These are phyloP conservation scores for Alternaria postmessia DNA, from an alignment of 2,329 filamentous ascomycete species.

Conservation along the genomic window DNA sequence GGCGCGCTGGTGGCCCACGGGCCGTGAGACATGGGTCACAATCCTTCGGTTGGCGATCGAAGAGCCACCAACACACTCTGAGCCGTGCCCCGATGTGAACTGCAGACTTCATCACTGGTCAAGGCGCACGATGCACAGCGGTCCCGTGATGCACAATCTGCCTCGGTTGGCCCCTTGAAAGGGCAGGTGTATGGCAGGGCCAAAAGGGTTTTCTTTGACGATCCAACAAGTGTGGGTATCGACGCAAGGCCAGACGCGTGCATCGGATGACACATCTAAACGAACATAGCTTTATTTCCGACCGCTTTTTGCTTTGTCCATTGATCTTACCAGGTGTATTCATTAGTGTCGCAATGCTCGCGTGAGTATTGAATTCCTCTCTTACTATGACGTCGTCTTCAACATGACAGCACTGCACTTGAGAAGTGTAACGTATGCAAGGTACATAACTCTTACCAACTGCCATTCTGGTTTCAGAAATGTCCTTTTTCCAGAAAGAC, in stretches of 20 bases:
- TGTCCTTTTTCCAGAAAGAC: background rate
- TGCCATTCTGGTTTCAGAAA: background rate
- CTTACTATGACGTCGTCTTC: background rate
- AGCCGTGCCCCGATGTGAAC: conserved; percentile 17
- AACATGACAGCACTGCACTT: background rate
- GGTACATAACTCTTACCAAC: background rate
- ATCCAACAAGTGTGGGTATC: background rate
- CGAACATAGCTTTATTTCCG: background rate
- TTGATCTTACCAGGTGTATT: background rate
- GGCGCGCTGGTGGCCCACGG: conserved; percentile 20
- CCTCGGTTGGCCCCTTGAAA: conserved; percentile 16
- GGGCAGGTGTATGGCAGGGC: conserved; percentile 11
- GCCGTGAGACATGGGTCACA: conserved; percentile 20
- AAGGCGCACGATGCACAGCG: conserved; percentile 8
- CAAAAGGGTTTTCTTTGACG: conserved; percentile 2
- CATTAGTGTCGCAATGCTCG: background rate
- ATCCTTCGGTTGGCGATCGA: conserved; percentile 25
- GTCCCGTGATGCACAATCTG: conserved; percentile 15
- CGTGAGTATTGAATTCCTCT: background rate
- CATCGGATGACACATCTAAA: background rate
- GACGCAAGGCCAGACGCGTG: background rate
- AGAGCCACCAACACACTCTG: conserved; percentile 23
- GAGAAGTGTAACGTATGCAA: background rate
- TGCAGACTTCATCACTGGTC: conserved; percentile 15
- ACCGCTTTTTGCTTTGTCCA: conserved; percentile 1